Percentiles rank a stretch among this genome's conserved stretches.
These are phyloP conservation scores for Xenoacremonium recifei DNA, from an alignment of 2,329 filamentous ascomycete genomes.

Conservation along the genomic window DNA sequence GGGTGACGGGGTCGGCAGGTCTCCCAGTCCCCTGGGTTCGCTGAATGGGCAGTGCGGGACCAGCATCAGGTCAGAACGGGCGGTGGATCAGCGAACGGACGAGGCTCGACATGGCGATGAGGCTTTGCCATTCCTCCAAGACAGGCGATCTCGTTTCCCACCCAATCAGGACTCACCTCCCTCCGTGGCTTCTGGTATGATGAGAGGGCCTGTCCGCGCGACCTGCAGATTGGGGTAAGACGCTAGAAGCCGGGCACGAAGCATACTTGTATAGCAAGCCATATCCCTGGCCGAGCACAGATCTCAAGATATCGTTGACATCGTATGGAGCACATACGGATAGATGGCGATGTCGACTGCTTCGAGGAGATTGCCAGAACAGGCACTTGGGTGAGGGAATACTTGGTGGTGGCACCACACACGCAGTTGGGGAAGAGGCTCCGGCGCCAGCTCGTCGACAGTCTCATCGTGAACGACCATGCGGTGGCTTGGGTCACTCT, in stretches of 20 bases:
- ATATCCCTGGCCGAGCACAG: slow-evolving; percentile 6
- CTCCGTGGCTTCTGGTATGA: slow-evolving; percentile 11
- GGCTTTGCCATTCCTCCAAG: slow-evolving; percentile 14
- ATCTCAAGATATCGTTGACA: slow-evolving; percentile 2
- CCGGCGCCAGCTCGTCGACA: too few relatives aligned
- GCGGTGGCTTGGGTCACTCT: too few relatives aligned
- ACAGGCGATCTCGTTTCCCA: slow-evolving; percentile 10
- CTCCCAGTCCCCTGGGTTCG: slow-evolving; percentile 20
- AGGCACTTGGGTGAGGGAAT: slow-evolving; percentile 7
- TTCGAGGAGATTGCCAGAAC: too few relatives aligned
- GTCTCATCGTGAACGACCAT: too few relatives aligned
- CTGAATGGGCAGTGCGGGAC: slow-evolving; percentile 14
- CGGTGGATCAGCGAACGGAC: slow-evolving; percentile 16
- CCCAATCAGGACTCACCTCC: slow-evolving; percentile 11
- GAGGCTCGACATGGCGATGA: slow-evolving; percentile 9
- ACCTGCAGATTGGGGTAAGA: slow-evolving; percentile 21
- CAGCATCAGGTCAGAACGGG: slow-evolving; percentile 15
- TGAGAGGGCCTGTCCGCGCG: slow-evolving; percentile 4
- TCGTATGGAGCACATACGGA: too few relatives aligned
- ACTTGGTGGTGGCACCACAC: slow-evolving; percentile 7
- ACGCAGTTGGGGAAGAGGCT: too few relatives aligned
- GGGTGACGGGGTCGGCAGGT: slow-evolving; percentile 13
- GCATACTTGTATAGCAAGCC: slow-evolving; percentile 11
- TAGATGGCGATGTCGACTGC: too few relatives aligned
- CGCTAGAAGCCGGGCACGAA: slow-evolving; percentile 20